Evolutionary conservation across 331 rosid species (phyloP), one percentile per base, ranked within the genome.

Genomic region (Acacia pycnantha): DNA sequence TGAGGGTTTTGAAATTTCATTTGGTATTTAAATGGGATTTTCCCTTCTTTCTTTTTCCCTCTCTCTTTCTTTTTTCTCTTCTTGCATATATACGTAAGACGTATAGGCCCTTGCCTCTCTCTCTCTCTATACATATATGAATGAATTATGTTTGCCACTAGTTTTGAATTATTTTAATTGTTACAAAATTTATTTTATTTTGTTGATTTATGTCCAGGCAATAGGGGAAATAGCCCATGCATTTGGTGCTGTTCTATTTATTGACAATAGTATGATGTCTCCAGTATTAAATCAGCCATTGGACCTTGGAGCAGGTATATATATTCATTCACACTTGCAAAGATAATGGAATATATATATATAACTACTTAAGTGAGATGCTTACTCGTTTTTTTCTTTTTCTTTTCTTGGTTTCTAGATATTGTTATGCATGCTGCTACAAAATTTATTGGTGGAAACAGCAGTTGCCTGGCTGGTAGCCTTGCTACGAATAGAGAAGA

Each of bases 191-290:
- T 11, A 11, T 24, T 22, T 59, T 2, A 59, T 59, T 22, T 11
- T 24, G 3, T 27, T 61, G 18, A 13, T 61, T 21, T 67, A 48
- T 82, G 79, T 68, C 7, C 66, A 87, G 90, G 76, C 82, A 95
- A 93, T 95, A 84, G 85, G 89, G 46, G 89, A 80, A 81, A 75
- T 95, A 75, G 93, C 97, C 74, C 90, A 87, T 84, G 78, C 78
- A 74, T 83, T 84, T 51, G 86, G 80, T 15, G 86, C 90, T 74
- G 93, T 89, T 68, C 77, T 95, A 81, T 35, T 95, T 90, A 97
- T 93, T 78, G 98, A 95, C 90, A 94, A 91, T 79, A 94, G 94
- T 82, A 90, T 94, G 82, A 89, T 95, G 97, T 93, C 98, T 50
- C 98, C 98, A 44, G 95, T 93, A 70, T 87, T 95, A 83, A 93